Evolutionary conservation across 345 rosid genomes (phyloP).

Genomic region (Citrus glauca): DNA sequence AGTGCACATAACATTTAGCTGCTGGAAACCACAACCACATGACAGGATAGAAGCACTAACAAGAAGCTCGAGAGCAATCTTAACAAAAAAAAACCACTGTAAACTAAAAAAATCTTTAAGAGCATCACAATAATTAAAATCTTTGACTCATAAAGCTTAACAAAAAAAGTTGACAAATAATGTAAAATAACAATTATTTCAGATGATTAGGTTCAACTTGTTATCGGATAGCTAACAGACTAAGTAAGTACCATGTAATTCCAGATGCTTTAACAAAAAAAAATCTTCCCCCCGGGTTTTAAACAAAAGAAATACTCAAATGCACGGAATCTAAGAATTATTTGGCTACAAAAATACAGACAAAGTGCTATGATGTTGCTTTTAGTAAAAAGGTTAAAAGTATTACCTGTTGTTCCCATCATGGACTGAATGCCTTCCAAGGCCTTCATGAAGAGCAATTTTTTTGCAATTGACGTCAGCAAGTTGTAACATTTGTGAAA

Average conservation of each 20-base stretch:
- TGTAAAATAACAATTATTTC: neutral
- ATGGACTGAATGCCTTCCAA: neutral
- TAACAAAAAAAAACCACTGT: neutral
- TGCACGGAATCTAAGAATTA: neutral
- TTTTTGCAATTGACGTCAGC: slow-evolving; percentile 3
- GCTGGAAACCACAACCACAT: neutral
- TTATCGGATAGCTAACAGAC: neutral
- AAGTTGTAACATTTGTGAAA: slow-evolving; percentile 1
- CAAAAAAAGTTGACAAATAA: neutral
- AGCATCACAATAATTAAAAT: neutral
- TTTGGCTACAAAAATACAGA: neutral
- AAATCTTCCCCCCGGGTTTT: neutral
- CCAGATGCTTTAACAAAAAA: neutral
- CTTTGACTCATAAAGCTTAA: neutral
- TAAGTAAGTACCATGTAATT: neutral
- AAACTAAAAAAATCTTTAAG: too few relatives aligned
- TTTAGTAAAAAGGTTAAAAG: neutral
- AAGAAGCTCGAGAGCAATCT: neutral
- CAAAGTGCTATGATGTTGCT: neutral
- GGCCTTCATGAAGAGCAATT: slow-evolving; percentile 13
- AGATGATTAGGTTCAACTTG: neutral
- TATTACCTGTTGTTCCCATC: neutral
- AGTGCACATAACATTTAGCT: neutral
- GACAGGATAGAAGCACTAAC: neutral
- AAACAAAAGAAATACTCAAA: neutral